Evolutionary conservation across 495 filamentous ascomycete species (phyloP), one percentile per base, ranked within the genome.

Genomic region (Clohesyomyces aquaticus): DNA sequence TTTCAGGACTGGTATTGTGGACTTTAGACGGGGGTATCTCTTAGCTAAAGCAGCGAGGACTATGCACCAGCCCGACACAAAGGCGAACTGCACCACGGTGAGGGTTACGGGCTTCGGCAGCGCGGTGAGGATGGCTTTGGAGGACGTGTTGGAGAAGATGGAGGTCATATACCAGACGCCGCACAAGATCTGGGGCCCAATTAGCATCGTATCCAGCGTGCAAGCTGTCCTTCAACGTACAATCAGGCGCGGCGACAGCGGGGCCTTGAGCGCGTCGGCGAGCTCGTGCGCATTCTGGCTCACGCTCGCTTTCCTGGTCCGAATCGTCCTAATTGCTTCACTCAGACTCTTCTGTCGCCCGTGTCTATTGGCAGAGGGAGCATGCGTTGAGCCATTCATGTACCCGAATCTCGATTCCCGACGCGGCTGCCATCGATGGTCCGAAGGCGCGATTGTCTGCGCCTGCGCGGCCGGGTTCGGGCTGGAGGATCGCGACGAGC

Each of bases 61-160:
- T 58, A 97, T 66, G 73, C 95, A 99, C 85, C 91, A 96, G 49
- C 86, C 81, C 18, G 91, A 89, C 14, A 98, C 94, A 71, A 96
- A 93, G 42, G 83, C 89, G 76, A 99, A 99, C 82, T 99, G 94
- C 67, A 98, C 81, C 47, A 97, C 79, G 6, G 94, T 99, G 70
- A 99, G 82, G 23, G 94, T 99, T 21, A 96, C 87, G 11, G 94
- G 95, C 74, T 89, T 91, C 29, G 90, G 87, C 63, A 98, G 92
- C 32, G 92, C 88, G 68, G 92, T 98, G 59, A 99, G 83, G 72
- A 99, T 98, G 10, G 93, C 88, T 78, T 98, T 98, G 38, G 94
- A 98, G 56, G 95, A 97, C 0, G 92, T 96, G 76, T 98, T 99
- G 60, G 94, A 96, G 63, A 97, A 78, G 52, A 94, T 93, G 26